Percentiles rank a stretch among this genome's conserved stretches.
Conservation (phyloP, 2,329 filamentous ascomycete species). For the Boeremia lycopersici region DNA sequence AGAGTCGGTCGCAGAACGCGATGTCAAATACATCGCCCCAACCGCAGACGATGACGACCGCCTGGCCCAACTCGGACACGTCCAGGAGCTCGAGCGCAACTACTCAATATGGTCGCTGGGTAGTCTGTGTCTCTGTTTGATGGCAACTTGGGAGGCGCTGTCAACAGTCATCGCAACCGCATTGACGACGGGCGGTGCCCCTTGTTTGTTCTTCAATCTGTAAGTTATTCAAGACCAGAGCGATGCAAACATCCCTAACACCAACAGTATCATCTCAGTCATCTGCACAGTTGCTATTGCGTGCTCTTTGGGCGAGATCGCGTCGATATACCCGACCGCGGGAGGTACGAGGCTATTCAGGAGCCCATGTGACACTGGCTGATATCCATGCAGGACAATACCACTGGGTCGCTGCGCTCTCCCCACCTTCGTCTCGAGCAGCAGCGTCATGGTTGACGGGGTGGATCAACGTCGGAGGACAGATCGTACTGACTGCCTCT, state of each 20-base stretch:
- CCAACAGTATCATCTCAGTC: conserved; percentile 50
- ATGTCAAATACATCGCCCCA: conserved; percentile 9
- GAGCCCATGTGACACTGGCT: too few species aligned
- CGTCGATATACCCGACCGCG: conserved; percentile 73
- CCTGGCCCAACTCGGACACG: conserved; percentile 29
- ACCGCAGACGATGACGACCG: conserved; percentile 19
- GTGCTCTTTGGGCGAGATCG: conserved; percentile 72
- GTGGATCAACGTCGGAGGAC: conserved; percentile 56
- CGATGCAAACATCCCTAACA: neutral
- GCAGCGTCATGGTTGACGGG: conserved; percentile 48
- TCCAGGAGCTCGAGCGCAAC: conserved; percentile 38
- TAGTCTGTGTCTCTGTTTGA: conserved; percentile 55
- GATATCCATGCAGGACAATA: conserved; percentile 48
- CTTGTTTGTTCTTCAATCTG: conserved; percentile 56
- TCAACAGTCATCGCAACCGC: conserved; percentile 55
- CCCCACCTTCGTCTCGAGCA: conserved; percentile 41
- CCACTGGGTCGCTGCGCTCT: conserved; percentile 54
- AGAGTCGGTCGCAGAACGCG: conserved; percentile 15
- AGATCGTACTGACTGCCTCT: conserved; percentile 55
- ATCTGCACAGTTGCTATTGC: conserved; percentile 68
- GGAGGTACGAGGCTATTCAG: conserved; percentile 57
- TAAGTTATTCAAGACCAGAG: conserved; percentile 23
- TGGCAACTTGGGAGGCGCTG: conserved; percentile 60
- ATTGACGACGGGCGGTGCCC: conserved; percentile 54
- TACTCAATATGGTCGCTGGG: conserved; percentile 55